Evolutionary conservation across 2,329 filamentous ascomycete species (phyloP), one percentile per base, ranked within the genome.

Genomic region (Nothophoma quercina): DNA sequence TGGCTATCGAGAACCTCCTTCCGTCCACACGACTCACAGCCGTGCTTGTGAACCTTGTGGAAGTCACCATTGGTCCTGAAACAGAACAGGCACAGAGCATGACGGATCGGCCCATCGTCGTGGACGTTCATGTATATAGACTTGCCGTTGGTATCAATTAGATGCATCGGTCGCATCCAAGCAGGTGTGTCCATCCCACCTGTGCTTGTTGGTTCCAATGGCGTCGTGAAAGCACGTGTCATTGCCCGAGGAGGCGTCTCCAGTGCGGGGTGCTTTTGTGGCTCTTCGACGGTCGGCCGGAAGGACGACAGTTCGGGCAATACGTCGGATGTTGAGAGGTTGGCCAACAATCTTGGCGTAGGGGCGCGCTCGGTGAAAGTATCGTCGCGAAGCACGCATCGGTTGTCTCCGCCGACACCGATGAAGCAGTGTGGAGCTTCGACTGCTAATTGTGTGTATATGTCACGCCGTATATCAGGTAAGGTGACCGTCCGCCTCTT

Each of bases 21-120:
- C 8, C 55, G 41, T 30, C 64, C 67, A 48, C 70, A 73, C 38
- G 55, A 39, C 58, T 68, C 67, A 45, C 65, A 73, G 34, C 64
- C 68, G 38, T 65, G 40, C 38, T 41, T 39, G 7, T 58, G 40
- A 2, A 72, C 55, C 4, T 57, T 58, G 26, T 60, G 55, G 51
- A 70, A 71, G 16, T 40, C 46, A 15, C 69, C 69, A 10, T 64
- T 58, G 7, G 29, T 52, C 9, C 64, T 61, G 34, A 69, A 73
- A 23, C 70, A 73, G 35, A 64, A 41, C 8, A 64, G 42, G 44
- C 70, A 73, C 0, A 73, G 49, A 1, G 63, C 47, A 30, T 59
- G 59, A 1, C 60, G 49, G 29, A 47, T 58, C 42, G 55, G 63
- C 1, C 64, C 58, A 8, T 68, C 59, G 8, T 67, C 64, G 12